Evolutionary conservation across 1,139 yeast genomes (phyloP), one percentile per base, ranked within the genome.

Genomic region (Neolecta irregularis): DNA sequence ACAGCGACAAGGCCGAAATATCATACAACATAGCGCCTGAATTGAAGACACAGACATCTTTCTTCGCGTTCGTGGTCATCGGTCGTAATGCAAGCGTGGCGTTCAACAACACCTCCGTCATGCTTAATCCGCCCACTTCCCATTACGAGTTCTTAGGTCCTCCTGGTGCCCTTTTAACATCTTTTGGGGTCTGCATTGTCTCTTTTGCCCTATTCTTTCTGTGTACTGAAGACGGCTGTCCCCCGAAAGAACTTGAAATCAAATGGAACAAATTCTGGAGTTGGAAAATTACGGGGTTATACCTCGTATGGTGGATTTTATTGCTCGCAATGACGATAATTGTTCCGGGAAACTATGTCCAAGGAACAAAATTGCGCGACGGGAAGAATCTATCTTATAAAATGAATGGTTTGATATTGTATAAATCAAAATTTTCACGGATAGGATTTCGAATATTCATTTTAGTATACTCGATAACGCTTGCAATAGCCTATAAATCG

Each of bases 131-230:
- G 3, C 54, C 47, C 32, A 80, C 95, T 0, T 62, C 56, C 7
- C 69, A 73, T 36, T 60, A 61, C 41, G 96, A 88, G 55, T 88
- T 88, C 55, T 63, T 66, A 24, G 98, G 98, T 0, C 57, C 67
- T 6, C 55, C 68, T 1, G 98, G 98, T 3, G 81, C 91, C 0
- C 33, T 71, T 3, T 67, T 64, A 4, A 69, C 88, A 36, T 61
- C 88, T 0, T 16, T 72, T 1, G 76, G 76, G 0, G 62, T 88
- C 23, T 94, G 95, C 0, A 32, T 64, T 0, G 59, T 80, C 9
- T 62, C 78, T 25, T 56, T 73, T 12, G 55, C 65, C 9, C 62
- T 85, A 41, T 74, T 72, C 39, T 64, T 76, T 37, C 43, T 48
- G 9, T 56, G 64, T 42, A 57, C 58, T 33, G 54, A 45, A 9